Base-by-base conservation (phyloP, 495 filamentous ascomycete genomes). In the Schizothecium vesticola region DNA sequence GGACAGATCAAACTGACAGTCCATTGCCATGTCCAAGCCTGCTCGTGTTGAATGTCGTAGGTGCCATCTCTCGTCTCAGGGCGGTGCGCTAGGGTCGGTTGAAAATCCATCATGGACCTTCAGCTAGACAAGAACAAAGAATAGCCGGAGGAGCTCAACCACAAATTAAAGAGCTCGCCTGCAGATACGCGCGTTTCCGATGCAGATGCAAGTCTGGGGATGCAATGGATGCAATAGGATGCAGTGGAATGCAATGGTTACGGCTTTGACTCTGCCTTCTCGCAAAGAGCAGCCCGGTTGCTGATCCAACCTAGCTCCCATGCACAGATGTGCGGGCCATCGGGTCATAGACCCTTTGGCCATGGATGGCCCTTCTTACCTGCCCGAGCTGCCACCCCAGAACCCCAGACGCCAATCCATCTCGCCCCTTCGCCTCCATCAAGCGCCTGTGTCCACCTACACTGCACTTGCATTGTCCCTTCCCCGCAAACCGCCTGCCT, bases 401-500 rank as follows among this genome's bases (percentile, higher is more conserved):
- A 2, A 3, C 26, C 26, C 26, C 28, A 31, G 28, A 31, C 28
- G 28, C 28, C 28, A 31, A 31, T 31, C 28, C 28, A 10, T 36
- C 33, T 36, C 33, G 33, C 33, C 33, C 28, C 33, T 13, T 43
- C 33, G 33, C 33, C 33, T 43, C 33, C 33, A 43, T 43, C 33
- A 43, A 4, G 33, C 33, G 33, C 33, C 33, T 43, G 33, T 43
- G 33, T 43, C 33, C 33, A 43, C 33, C 33, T 43, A 12, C 33
- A 43, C 33, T 43, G 57, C 25, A 24, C 57, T 59, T 59, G 57
- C 57, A 59, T 59, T 22, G 57, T 59, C 11, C 22, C 26, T 63
- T 33, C 60, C 60, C 60, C 60, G 60, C 60, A 63, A 31, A 63
- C 60, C 28, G 28, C 60, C 60, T 22, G 29, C 29, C 58, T 59